phyloP scores from a whole-genome alignment of 2,329 filamentous ascomycete genomes.

The Juglanconis juglandina region DNA sequence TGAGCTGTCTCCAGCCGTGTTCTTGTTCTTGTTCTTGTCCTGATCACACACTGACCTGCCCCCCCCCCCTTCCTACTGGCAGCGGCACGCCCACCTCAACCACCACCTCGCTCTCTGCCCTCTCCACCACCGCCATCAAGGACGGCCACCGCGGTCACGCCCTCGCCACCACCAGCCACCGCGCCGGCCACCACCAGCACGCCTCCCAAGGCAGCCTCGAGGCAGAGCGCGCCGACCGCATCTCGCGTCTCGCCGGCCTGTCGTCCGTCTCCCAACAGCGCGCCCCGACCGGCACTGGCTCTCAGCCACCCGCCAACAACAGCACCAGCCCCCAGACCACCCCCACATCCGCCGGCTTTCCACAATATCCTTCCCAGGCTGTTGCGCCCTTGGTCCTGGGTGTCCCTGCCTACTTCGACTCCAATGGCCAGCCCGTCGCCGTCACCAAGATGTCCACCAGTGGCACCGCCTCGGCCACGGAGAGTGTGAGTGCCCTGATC shows the following conservation, averaged over 20 bases:
- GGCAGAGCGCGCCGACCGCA: constrained; percentile 89
- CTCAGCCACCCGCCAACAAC: constrained; percentile 31
- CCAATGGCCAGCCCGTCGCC: constrained; percentile 63
- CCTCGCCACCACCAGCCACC: constrained; percentile 54
- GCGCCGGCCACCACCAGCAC: constrained; percentile 56
- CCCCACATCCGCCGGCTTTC: constrained; percentile 47
- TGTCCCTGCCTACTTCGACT: constrained; percentile 72
- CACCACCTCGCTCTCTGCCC: constrained; percentile 84
- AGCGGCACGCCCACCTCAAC: constrained; percentile 92
- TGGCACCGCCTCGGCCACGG: constrained; percentile 84
- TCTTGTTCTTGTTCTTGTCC: neutral
- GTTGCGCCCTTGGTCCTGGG: constrained; percentile 31
- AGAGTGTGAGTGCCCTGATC: constrained; percentile 54
- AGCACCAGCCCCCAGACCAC: constrained; percentile 44
- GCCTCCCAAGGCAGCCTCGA: constrained; percentile 73
- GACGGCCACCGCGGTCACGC: constrained; percentile 87
- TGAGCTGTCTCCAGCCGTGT: constrained; percentile 44
- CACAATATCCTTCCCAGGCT: constrained; percentile 22
- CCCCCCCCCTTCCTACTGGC: constrained; percentile 20
- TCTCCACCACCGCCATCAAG: constrained; percentile 94
- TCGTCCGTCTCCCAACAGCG: constrained; percentile 80
- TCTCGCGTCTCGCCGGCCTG: constrained; percentile 89
- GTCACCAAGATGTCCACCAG: constrained; percentile 83
- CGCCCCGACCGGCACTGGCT: constrained; percentile 35
- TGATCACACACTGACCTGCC: neutral